Evolutionary conservation across 768 basidiomycete species (phyloP).

Genomic region (Amylocystis lapponica): DNA sequence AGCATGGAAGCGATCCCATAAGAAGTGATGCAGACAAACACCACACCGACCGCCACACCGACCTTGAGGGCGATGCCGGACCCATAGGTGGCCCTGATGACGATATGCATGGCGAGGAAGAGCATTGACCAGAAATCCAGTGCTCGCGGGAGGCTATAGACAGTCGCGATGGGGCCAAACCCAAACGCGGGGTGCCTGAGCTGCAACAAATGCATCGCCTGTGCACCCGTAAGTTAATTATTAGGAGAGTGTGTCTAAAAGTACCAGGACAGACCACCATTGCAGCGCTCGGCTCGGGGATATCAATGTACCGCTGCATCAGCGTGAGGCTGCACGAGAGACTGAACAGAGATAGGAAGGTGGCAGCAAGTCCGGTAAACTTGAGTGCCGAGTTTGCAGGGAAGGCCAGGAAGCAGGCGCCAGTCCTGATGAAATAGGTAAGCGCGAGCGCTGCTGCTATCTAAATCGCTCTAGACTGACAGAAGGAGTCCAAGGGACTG

Average conservation of each 20-base stretch:
- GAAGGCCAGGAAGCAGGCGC: neutral
- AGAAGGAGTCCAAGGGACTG: neutral
- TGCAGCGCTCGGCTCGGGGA: conserved; percentile 4
- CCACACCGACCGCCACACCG: too few species aligned
- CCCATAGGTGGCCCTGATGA: too few species aligned
- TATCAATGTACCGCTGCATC: conserved; percentile 8
- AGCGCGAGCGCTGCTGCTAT: neutral
- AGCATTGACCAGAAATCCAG: conserved; percentile 12
- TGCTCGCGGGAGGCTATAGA: conserved; percentile 14
- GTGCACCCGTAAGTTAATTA: conserved; percentile 2
- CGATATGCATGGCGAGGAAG: neutral
- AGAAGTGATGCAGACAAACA: too few species aligned
- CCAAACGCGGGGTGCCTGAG: conserved; percentile 7
- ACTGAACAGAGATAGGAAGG: conserved; percentile 2
- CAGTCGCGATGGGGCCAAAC: conserved; percentile 10
- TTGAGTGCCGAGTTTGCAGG: conserved; percentile 1
- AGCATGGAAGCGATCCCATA: too few species aligned
- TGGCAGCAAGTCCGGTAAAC: conserved; percentile 7
- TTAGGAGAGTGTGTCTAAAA: neutral
- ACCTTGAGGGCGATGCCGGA: too few species aligned
- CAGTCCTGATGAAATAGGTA: neutral
- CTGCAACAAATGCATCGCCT: conserved; percentile 1
- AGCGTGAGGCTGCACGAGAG: conserved; percentile 6
- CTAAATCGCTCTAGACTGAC: neutral
- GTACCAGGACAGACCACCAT: conserved; percentile 13